Conservation (phyloP, 2,329 filamentous ascomycete genomes). For the Aspergillus versicolor region DNA sequence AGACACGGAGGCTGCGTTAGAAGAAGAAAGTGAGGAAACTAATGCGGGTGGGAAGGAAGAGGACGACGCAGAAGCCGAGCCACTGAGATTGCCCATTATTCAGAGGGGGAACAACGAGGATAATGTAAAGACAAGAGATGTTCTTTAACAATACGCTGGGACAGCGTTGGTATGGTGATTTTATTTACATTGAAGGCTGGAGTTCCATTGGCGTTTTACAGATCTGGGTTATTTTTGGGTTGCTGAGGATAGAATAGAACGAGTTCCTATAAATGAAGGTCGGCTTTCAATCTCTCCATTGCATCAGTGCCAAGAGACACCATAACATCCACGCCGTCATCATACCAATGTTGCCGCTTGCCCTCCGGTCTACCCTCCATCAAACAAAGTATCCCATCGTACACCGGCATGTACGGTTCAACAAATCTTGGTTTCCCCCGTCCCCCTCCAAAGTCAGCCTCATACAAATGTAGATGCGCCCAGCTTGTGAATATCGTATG, state of each 20-base stretch:
- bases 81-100: background rate
- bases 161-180: background rate
- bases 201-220: background rate
- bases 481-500: constrained; percentile 49
- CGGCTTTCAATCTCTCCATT: background rate
- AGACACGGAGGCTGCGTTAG: too few relatives aligned
- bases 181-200: background rate
- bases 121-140: background rate
- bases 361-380: background rate
- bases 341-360: background rate
- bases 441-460: constrained; percentile 41
- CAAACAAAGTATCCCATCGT: background rate
- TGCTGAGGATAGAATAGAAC: background rate
- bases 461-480: constrained; percentile 26
- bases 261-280: background rate
- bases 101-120: background rate
- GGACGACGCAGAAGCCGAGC: too few relatives aligned
- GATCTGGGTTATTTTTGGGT: background rate
- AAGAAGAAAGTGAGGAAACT: too few relatives aligned
- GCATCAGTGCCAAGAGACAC: background rate
- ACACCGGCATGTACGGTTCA: background rate
- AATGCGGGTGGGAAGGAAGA: background rate
- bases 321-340: constrained; percentile 2
- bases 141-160: background rate
- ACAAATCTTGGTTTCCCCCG: background rate